These are phyloP conservation scores for Chlamydomonas asymmetrica DNA, from an alignment of 139 green algal species.

Conservation along the genomic window DNA sequence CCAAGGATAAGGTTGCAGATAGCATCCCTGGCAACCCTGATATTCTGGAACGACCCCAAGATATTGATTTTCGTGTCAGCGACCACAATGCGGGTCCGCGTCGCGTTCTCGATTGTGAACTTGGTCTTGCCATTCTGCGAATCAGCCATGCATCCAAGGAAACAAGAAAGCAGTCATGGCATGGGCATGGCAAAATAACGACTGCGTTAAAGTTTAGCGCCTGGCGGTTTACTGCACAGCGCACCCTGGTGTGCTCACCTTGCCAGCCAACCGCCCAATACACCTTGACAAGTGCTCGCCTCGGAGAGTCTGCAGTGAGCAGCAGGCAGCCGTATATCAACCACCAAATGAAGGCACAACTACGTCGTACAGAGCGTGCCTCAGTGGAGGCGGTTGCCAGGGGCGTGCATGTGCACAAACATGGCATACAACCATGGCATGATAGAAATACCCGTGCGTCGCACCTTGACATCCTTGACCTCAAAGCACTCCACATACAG, in stretches of 20 bases:
- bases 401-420: too few relatives aligned
- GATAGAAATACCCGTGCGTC: too few relatives aligned
- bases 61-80: slow-evolving; percentile 97
- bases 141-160: background rate
- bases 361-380: slow-evolving; percentile 1
- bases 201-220: too few relatives aligned
- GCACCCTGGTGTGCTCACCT: slow-evolving; percentile 56
- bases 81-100: slow-evolving; percentile 94
- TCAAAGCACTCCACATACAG: slow-evolving; percentile 99
- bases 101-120: slow-evolving; percentile 99
- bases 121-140: slow-evolving; percentile 94
- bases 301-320: slow-evolving; percentile 80
- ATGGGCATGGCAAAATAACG: too few relatives aligned
- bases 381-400: too few relatives aligned
- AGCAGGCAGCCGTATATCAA: background rate
- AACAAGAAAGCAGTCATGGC: background rate
- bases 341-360: too few relatives aligned
- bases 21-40: slow-evolving; percentile 66
- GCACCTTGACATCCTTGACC: slow-evolving; percentile 96
- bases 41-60: slow-evolving; percentile 92
- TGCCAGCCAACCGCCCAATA: slow-evolving; percentile 94
- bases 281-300: slow-evolving; percentile 95
- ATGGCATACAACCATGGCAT: too few relatives aligned
- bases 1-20: slow-evolving; percentile 90
- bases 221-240: too few relatives aligned